These are phyloP conservation scores for Pinus tabuliformis DNA, from an alignment of 75 land plant species.

Conservation along the genomic window DNA sequence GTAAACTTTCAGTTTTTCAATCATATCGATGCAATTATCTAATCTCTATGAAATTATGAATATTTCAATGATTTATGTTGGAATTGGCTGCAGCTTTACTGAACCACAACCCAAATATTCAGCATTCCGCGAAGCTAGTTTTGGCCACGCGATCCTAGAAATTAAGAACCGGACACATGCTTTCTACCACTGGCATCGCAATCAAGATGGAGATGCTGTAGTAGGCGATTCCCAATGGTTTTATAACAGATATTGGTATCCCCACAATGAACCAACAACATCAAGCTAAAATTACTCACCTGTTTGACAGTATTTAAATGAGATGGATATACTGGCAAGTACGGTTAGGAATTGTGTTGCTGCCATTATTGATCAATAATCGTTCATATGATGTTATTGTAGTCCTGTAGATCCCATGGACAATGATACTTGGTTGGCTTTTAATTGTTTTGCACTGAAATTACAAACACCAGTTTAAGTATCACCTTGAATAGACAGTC, in stretches of 20 bases:
- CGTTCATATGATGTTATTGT: no score
- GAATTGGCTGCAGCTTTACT: conserved; percentile 34
- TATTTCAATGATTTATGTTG: neutral
- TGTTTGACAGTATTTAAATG: no score
- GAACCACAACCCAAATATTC: conserved; percentile 79
- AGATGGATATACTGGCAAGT: no score
- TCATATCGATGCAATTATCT: neutral
- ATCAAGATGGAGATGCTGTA: conserved; percentile 59
- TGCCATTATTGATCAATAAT: no score
- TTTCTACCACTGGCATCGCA: conserved; percentile 76
- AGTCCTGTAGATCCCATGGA: no score
- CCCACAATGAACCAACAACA: neutral
- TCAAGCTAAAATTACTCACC: no score
- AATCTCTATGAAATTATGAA: no score
- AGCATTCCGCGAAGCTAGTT: conserved; percentile 84
- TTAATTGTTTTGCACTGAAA: no score
- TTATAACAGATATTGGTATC: conserved; percentile 40
- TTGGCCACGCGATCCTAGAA: conserved; percentile 79
- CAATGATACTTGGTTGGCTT: no score
- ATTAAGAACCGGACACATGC: conserved; percentile 76
- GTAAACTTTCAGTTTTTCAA: neutral
- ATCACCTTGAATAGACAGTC: no score
- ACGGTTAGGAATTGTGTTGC: no score
- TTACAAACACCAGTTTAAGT: no score
- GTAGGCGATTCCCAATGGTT: conserved; percentile 46